Conservation (phyloP, 225 moss, liverwort and hornwort genomes). For the Pseudoscleropodium purum region DNA sequence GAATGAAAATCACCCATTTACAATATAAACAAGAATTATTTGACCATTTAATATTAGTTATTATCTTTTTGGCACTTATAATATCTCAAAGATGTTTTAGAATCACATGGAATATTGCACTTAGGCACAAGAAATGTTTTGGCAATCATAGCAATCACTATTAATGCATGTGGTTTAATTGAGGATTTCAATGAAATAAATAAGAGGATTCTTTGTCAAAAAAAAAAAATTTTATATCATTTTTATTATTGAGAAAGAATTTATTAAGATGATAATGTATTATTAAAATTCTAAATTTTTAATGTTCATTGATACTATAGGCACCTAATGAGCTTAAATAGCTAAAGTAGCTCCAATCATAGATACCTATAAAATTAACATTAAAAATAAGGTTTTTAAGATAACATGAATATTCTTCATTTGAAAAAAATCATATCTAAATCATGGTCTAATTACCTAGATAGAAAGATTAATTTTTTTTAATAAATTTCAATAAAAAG, state of each 20-base stretch:
- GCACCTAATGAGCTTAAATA: not conserved
- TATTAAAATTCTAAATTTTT: not conserved
- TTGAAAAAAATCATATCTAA: not conserved
- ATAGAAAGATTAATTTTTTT: fast-evolving
- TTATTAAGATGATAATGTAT: not conserved
- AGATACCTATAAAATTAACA: not conserved
- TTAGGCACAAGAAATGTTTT: not conserved
- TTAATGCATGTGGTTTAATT: not conserved
- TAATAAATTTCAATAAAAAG: too few relatives aligned
- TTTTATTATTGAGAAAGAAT: not conserved
- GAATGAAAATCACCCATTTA: not conserved
- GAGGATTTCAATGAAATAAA: not conserved
- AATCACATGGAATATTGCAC: not conserved
- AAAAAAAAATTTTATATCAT: too few relatives aligned
- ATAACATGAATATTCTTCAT: not conserved
- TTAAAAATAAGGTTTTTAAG: not conserved
- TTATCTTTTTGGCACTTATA: not conserved
- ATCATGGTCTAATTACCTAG: fast-evolving
- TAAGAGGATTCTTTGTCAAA: not conserved
- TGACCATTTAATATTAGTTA: not conserved
- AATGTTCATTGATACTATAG: not conserved
- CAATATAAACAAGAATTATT: not conserved
- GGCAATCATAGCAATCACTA: not conserved
- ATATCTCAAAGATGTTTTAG: not conserved
- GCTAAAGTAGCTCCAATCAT: not conserved